phyloP scores from a whole-genome alignment of 768 basidiomycete genomes.

The Serendipita vermifera region DNA sequence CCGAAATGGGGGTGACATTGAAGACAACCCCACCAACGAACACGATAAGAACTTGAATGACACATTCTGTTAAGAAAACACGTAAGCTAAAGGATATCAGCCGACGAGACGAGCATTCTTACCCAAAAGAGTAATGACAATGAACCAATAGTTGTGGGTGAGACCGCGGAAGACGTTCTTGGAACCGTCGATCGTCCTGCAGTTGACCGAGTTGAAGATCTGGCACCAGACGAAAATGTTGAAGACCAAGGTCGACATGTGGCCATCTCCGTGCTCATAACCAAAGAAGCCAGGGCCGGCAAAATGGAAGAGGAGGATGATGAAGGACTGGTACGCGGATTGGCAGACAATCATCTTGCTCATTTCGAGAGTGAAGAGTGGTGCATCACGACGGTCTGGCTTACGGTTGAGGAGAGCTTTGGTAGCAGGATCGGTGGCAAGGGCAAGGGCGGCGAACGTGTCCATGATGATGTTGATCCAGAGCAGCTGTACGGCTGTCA shows the following conservation, averaged over 20 bases:
- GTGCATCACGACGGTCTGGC: slow-evolving; percentile 79
- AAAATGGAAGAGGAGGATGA: slow-evolving; percentile 87
- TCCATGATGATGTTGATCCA: slow-evolving; percentile 99
- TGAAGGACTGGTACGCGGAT: slow-evolving; percentile 68
- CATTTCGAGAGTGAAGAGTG: slow-evolving; percentile 88
- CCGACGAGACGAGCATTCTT: neutral
- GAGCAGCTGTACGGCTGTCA: slow-evolving; percentile 89
- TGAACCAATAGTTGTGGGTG: slow-evolving; percentile 66
- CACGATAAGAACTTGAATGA: slow-evolving; percentile 74
- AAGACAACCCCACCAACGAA: slow-evolving; percentile 88
- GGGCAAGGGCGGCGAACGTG: slow-evolving; percentile 92
- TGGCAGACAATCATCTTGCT: slow-evolving; percentile 92
- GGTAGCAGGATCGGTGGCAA: slow-evolving; percentile 91
- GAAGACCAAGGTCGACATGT: slow-evolving; percentile 82
- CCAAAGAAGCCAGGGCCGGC: slow-evolving; percentile 60
- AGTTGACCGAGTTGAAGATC: slow-evolving; percentile 92
- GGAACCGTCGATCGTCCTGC: slow-evolving; percentile 68
- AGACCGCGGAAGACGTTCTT: slow-evolving; percentile 87
- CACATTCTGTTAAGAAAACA: slow-evolving; percentile 49
- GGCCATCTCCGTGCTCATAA: slow-evolving; percentile 28
- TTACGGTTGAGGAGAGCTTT: slow-evolving; percentile 69
- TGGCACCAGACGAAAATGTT: slow-evolving; percentile 98
- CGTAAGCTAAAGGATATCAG: slow-evolving; percentile 4
- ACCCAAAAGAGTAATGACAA: slow-evolving; percentile 77
- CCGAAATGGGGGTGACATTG: slow-evolving; percentile 64